A percentile compares a stretch with the other conserved stretches of the same genome.
These are phyloP conservation scores for Amphirosellinia nigrospora DNA, from an alignment of 495 filamentous ascomycete species.

Conservation along the genomic window DNA sequence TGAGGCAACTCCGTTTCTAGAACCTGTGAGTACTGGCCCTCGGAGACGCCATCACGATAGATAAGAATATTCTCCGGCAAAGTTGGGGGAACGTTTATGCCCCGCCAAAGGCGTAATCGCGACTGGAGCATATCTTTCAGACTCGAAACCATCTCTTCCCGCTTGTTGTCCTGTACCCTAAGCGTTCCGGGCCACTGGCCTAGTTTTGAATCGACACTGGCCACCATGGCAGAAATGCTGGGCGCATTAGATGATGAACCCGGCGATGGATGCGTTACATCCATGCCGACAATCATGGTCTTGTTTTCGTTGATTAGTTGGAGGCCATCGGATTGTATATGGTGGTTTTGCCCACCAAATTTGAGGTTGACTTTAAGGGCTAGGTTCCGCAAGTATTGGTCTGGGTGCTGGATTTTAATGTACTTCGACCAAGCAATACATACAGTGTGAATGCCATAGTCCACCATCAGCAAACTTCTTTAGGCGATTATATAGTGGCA, in stretches of 20 bases:
- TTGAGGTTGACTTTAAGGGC: slow-evolving; percentile 79
- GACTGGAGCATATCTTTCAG: slow-evolving; percentile 65
- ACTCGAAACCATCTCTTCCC: slow-evolving; percentile 63
- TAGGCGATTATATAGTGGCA: slow-evolving; percentile 64
- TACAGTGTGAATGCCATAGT: slow-evolving; percentile 65
- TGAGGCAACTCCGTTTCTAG: slow-evolving; percentile 61
- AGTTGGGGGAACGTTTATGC: slow-evolving; percentile 43
- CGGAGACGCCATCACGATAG: slow-evolving; percentile 83
- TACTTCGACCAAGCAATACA: too few relatives aligned
- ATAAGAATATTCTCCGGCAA: slow-evolving; percentile 72
- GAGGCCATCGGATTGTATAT: slow-evolving; percentile 51
- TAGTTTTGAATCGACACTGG: slow-evolving; percentile 59
- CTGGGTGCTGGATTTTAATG: too few relatives aligned
- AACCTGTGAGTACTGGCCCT: slow-evolving; percentile 69
- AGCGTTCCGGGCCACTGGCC: slow-evolving; percentile 67
- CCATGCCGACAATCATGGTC: slow-evolving; percentile 79
- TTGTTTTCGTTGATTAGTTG: slow-evolving; percentile 63
- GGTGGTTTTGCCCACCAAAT: slow-evolving; percentile 71
- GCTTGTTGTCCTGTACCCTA: slow-evolving; percentile 52
- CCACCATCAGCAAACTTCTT: slow-evolving; percentile 67
- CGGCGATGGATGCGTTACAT: slow-evolving; percentile 80
- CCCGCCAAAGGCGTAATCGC: slow-evolving; percentile 62
- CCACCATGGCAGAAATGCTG: slow-evolving; percentile 70
- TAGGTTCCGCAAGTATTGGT: slow-evolving; percentile 66
- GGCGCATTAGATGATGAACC: slow-evolving; percentile 62